Evolutionary conservation across 257 asterid genomes (phyloP), one percentile per base, ranked within the genome.

Genomic region (Gentiana straminea): DNA sequence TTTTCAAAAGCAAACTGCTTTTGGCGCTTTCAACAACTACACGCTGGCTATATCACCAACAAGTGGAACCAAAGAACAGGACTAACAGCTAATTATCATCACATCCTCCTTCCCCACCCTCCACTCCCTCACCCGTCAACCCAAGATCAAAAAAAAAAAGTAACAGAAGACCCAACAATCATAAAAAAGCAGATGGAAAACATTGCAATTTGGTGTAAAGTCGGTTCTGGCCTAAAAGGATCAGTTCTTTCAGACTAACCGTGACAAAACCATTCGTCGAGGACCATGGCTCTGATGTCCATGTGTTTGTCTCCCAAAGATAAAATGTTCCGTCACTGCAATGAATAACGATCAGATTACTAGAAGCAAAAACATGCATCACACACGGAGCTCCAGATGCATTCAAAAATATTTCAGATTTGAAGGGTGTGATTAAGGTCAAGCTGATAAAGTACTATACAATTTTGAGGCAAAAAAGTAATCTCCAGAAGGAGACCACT

Each of bases 271-370:
- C 99, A 73, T 75, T 75, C 49, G 84, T 74, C 33, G 97, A 80
- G 68, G 97, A 88, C 99, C 99, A 92, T 64, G 84, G 83, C 68
- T 85, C 94, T 56, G 99, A 92, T 67, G 95, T 88, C 99, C 99
- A 88, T 8, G 99, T 85, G 71, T 81, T 88, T 55, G 95, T 92
- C 78, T 92, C 99, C 99, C 97, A 92, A 51, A 88, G 86, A 76
- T 92, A 88, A 84, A 92, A 92, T 62, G 99, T 81, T 38, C 94
- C 94, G 77, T 92, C 95, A 63, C 97, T 89, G 92, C 78, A 76
- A 69, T 15, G 68, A 58, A 54, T 43, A 54, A 13, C 52, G 15
- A 64, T 12, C 48, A 54, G 33, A 49, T 43, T 59, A 54, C 57
- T 50, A 52, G 35, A 44, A 24, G 24, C 24, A 13, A 52, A 54